Base-by-base conservation (phyloP, 495 filamentous ascomycete genomes). In the Thermothielavioides terrestris region DNA sequence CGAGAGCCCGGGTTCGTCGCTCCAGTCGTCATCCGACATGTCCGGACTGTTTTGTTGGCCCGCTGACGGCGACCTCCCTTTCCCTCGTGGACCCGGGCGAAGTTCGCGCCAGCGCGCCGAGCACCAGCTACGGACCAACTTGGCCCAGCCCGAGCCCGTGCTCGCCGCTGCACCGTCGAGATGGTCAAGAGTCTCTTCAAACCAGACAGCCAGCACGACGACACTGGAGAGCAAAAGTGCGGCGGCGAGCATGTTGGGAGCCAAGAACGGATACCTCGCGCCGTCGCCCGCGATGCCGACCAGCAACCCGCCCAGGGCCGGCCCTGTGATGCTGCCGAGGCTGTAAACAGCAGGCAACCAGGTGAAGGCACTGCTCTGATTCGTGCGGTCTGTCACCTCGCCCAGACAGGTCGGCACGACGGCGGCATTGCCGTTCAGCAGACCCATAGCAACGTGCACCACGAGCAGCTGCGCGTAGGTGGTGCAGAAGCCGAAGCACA, bases 311-410 rank as follows among this genome's bases (percentile, higher is more conserved):
- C 92, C 92, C 12, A 97, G 61, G 14, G 91, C 78, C 1, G 92
- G 94, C 0, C 92, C 92, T 0, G 89, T 94, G 54, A 98, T 94
- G 28, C 85, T 88, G 14, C 92, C 92, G 45, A 98, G 70, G 18
- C 90, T 89, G 64, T 98, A 97, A 3, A 98, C 78, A 32, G 95
- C 83, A 0, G 92, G 92, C 14, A 98, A 77, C 70, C 91, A 98
- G 2, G 83, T 86, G 59, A 97, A 98, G 0, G 89, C 91, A 40
- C 77, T 77, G 34, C 84, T 88, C 68, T 98, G 92, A 64, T 98
- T 98, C 53, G 84, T 90, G 34, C 85, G 81, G 59, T 97, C 91
- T 1, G 92, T 98, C 49, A 98, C 84, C 64, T 98, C 92, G 10
- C 94, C 92, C 22, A 98, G 71, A 49, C 89, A 92, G 1, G 94